phyloP scores from a whole-genome alignment of 371 early-diverging fungal genomes.

The Mortierella sp. region DNA sequence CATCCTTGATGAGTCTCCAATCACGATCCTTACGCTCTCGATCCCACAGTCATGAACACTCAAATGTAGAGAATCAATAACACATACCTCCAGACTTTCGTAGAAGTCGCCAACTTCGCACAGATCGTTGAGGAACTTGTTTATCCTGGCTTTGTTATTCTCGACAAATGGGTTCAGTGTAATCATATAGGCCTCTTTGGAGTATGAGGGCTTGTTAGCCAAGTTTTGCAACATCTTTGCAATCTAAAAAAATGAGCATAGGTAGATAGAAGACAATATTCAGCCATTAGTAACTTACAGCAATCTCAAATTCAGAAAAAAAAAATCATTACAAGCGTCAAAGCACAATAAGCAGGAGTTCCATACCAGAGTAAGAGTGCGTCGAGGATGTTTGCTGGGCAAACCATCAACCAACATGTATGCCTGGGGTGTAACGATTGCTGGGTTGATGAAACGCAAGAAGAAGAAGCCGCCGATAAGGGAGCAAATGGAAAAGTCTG shows the following conservation, averaged over 20 bases:
- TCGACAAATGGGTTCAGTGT: conserved; percentile 91
- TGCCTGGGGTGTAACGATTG: conserved; percentile 94
- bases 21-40: too few species aligned
- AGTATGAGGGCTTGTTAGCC: conserved; percentile 93
- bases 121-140: conserved; percentile 87
- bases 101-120: conserved; percentile 97
- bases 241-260: conserved; percentile 53
- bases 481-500: conserved; percentile 90
- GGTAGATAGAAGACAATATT: background rate
- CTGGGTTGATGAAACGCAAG: conserved; percentile 96
- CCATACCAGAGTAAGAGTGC: conserved; percentile 87
- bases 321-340: too few species aligned
- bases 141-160: conserved; percentile 84
- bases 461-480: conserved; percentile 98
- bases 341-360: too few species aligned
- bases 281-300: too few species aligned
- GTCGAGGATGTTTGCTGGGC: conserved; percentile 83
- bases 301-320: background rate
- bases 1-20: too few species aligned
- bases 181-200: conserved; percentile 94
- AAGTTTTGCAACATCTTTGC: conserved; percentile 95
- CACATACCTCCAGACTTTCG: conserved; percentile 82
- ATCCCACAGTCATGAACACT: too few species aligned
- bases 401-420: conserved; percentile 92
- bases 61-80: background rate